Percentiles rank a stretch among this genome's conserved stretches.
Conservation (phyloP, 1,139 yeast species). For the Scheffersomyces insectosa region DNA sequence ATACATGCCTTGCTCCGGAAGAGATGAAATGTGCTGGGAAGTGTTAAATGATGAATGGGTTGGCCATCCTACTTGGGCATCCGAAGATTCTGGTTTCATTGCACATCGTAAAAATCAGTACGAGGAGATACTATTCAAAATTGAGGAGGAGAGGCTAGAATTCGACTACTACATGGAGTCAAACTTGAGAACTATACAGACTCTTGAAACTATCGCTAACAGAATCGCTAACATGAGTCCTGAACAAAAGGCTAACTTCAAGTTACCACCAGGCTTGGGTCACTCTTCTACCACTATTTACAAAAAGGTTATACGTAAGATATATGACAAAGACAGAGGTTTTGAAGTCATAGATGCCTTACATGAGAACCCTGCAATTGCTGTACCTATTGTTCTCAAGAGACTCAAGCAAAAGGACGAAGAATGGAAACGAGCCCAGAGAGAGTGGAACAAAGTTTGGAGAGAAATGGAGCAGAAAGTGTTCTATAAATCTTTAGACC, state of each 20-base stretch:
- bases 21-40: constrained; percentile 99
- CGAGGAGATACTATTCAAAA: constrained; percentile 91
- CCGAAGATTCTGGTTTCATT: constrained; percentile 96
- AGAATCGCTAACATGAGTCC: constrained; percentile 90
- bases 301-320: constrained; percentile 87
- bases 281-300: constrained; percentile 89
- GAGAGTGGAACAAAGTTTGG: constrained; percentile 99
- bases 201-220: constrained; percentile 91
- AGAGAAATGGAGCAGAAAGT: constrained; percentile 96
- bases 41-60: constrained; percentile 99
- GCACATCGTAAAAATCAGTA: constrained; percentile 98
- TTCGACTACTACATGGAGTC: constrained; percentile 96
- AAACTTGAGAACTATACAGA: constrained; percentile 90
- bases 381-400: constrained; percentile 89
- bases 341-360: constrained; percentile 94
- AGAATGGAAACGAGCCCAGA: constrained; percentile 97
- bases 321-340: constrained; percentile 93
- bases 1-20: constrained; percentile 95
- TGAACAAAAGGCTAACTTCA: constrained; percentile 84
- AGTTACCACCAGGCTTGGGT: constrained; percentile 90
- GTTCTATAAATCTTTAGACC: constrained; percentile 90
- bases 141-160: constrained; percentile 97
- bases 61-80: constrained; percentile 99
- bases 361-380: constrained; percentile 92
- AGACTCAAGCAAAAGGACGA: constrained; percentile 96